Conservation (phyloP, 1,284 basidiomycete genomes). For the Schizophyllum commune region DNA sequence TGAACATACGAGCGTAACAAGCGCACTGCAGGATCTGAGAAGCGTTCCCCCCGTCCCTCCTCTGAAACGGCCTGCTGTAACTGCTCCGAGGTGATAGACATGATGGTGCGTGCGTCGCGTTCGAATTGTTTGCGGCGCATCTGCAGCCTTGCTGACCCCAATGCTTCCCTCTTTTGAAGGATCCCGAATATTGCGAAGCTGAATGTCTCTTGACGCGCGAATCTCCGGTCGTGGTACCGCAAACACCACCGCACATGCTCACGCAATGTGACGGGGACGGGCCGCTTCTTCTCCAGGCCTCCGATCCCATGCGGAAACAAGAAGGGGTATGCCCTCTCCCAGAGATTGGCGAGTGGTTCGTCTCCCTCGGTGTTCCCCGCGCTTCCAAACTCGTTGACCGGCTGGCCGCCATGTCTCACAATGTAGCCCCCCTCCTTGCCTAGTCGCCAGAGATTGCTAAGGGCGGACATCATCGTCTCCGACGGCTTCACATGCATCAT, state of each 20-base stretch:
- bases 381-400: background rate
- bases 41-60: constrained; percentile 7
- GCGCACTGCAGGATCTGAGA: constrained; percentile 11
- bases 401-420: background rate
- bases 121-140: constrained; percentile 14
- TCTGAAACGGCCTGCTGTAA: constrained; percentile 14
- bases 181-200: constrained; percentile 14
- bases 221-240: constrained; percentile 9
- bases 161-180: constrained; percentile 9
- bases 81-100: constrained; percentile 7
- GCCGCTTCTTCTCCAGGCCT: constrained; percentile 8
- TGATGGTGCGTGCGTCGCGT: constrained; percentile 5
- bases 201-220: constrained; percentile 11
- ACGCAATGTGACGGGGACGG: constrained; percentile 1
- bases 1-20: constrained; percentile 9
- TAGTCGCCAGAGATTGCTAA: no score
- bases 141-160: constrained; percentile 12
- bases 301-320: constrained; percentile 14
- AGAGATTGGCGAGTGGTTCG: constrained; percentile 1
- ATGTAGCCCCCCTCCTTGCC: background rate
- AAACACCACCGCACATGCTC: constrained; percentile 12
- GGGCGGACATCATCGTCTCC: no score
- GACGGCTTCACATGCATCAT: no score
- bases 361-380: background rate
- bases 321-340: constrained; percentile 14